phyloP scores from a whole-genome alignment of 108 stramenopile species.

The Epithemia pelagica region DNA sequence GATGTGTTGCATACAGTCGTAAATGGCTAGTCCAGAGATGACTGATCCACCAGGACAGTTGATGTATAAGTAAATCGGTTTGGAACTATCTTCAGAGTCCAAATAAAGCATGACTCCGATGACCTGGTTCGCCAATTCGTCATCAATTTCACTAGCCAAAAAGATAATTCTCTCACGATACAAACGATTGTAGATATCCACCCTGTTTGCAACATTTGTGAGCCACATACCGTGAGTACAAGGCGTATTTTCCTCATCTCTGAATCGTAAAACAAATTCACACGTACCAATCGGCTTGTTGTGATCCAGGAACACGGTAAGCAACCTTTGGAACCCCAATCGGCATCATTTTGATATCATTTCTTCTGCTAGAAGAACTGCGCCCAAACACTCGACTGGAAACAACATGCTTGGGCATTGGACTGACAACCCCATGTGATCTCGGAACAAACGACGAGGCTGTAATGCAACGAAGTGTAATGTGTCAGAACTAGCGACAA shows the following conservation, averaged over 20 bases:
- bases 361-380: conserved; percentile 24
- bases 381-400: conserved; percentile 22
- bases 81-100: conserved; percentile 89
- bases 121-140: conserved; percentile 97
- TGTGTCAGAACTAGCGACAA: too few relatives aligned
- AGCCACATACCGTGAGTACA: too few relatives aligned
- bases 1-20: conserved; percentile 97
- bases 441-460: conserved; percentile 56
- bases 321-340: conserved; percentile 97
- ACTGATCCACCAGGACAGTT: conserved; percentile 98
- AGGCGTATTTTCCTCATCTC: too few relatives aligned
- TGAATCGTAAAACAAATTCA: too few relatives aligned
- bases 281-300: conserved; percentile 75
- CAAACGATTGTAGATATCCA: conserved; percentile 98
- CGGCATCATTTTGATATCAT: conserved; percentile 95
- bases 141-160: conserved; percentile 95
- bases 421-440: conserved; percentile 31
- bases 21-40: conserved; percentile 95
- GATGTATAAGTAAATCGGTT: conserved; percentile 98
- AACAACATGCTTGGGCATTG: conserved; percentile 41
- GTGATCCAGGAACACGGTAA: conserved; percentile 86
- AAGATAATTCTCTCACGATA: conserved; percentile 98
- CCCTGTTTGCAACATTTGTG: too few relatives aligned
- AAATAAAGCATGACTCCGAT: conserved; percentile 94
- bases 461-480: too few relatives aligned